phyloP scores from a whole-genome alignment of 495 filamentous ascomycete genomes.

The Podospora bellae-mahoneyi region DNA sequence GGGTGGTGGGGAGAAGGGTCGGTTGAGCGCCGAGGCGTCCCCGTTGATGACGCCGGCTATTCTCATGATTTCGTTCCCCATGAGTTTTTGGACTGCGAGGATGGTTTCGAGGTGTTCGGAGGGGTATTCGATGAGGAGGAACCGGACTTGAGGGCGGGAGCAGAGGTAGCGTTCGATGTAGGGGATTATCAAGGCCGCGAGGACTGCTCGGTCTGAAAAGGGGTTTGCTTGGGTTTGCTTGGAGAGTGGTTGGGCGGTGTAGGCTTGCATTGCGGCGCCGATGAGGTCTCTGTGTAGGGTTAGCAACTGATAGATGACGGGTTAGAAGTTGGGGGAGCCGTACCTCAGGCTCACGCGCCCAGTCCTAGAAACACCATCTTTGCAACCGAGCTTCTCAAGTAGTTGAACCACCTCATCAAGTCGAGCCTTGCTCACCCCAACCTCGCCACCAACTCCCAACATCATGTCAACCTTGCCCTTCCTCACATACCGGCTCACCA shows the following conservation, averaged over 20 bases:
- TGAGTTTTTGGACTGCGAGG: conserved; percentile 41
- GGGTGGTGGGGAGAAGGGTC: conserved; percentile 9
- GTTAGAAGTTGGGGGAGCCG: neutral
- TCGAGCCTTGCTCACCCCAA: conserved; percentile 37
- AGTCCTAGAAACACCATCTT: conserved; percentile 36
- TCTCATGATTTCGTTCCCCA: conserved; percentile 42
- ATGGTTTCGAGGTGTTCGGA: conserved; percentile 45
- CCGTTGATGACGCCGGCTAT: conserved; percentile 43
- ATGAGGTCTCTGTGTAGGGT: conserved; percentile 39
- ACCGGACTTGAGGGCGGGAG: conserved; percentile 37
- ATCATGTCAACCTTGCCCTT: conserved; percentile 41
- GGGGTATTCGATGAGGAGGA: conserved; percentile 48
- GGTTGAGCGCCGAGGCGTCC: conserved; percentile 19
- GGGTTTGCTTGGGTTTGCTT: conserved; percentile 46
- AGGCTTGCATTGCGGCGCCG: conserved; percentile 48
- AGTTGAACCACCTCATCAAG: conserved; percentile 33
- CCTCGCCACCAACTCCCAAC: conserved; percentile 43
- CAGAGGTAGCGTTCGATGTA: conserved; percentile 46
- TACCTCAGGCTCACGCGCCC: conserved; percentile 46
- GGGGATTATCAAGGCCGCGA: conserved; percentile 45
- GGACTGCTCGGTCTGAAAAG: conserved; percentile 40
- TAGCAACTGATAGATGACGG: neutral
- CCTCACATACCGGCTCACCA: neutral
- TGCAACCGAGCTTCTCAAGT: conserved; percentile 43
- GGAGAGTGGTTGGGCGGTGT: conserved; percentile 42